Conservation (phyloP, 108 stramenopile genomes). For the Mediolabrus comicus region DNA sequence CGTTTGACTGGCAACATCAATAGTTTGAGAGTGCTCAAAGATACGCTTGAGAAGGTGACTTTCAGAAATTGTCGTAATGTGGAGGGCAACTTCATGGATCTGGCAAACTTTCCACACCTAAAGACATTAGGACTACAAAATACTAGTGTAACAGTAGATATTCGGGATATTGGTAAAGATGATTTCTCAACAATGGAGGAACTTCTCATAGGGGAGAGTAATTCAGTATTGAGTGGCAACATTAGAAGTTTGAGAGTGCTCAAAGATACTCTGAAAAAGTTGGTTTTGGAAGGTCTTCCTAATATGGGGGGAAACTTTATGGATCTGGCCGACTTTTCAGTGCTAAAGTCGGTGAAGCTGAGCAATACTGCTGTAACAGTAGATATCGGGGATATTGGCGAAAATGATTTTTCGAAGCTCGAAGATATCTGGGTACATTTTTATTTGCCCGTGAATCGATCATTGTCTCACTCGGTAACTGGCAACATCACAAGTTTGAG, state of each 20-base stretch:
- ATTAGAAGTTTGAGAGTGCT: conserved; percentile 11
- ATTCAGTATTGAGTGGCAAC: not conserved
- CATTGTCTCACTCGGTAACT: too few relatives aligned
- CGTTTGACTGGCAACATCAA: not conserved
- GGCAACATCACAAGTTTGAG: too few relatives aligned
- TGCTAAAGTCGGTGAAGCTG: not conserved
- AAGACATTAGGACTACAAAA: not conserved
- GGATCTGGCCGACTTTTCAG: conserved; percentile 8
- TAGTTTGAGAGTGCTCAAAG: conserved; percentile 12
- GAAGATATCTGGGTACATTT: too few relatives aligned
- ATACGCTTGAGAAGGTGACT: not conserved
- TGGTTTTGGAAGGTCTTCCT: not conserved
- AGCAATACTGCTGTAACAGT: not conserved
- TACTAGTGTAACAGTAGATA: not conserved
- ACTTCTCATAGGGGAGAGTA: too few relatives aligned
- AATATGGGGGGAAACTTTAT: not conserved
- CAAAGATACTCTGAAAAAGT: conserved; percentile 5
- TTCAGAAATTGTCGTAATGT: not conserved
- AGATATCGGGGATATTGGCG: not conserved
- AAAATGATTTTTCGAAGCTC: not conserved
- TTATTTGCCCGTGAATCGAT: too few relatives aligned
- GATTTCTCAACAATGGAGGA: not conserved
- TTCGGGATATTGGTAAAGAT: not conserved
- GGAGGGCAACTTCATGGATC: not conserved
- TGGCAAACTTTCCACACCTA: not conserved